A percentile compares a stretch with the other conserved stretches of the same genome.
phyloP scores from a whole-genome alignment of 2,329 filamentous ascomycete species.

The Colletotrichum limetticola region DNA sequence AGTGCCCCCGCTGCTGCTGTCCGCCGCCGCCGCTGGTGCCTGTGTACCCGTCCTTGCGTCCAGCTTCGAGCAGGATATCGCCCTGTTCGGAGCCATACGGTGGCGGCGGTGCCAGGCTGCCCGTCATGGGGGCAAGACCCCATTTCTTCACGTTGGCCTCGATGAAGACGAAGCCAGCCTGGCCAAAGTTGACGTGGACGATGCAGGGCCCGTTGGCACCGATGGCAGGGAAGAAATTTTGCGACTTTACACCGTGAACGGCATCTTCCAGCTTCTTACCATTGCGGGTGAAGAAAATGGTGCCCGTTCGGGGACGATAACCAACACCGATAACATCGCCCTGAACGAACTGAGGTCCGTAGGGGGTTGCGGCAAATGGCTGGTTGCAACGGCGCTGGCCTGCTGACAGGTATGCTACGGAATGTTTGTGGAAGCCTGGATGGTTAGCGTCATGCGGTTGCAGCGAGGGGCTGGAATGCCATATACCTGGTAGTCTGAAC shows the following conservation, averaged over 20 bases:
- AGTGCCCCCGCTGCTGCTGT: conserved; percentile 56
- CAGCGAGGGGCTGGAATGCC: conserved; percentile 44
- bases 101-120: conserved; percentile 92
- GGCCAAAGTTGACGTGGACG: conserved; percentile 97
- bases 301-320: conserved; percentile 92
- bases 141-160: conserved; percentile 99
- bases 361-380: conserved; percentile 82
- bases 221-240: conserved; percentile 98
- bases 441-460: conserved; percentile 12
- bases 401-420: conserved; percentile 89
- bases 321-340: conserved; percentile 97
- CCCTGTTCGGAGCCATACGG: conserved; percentile 98
- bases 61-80: conserved; percentile 92
- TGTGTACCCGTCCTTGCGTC: conserved; percentile 70
- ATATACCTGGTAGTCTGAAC: conserved; percentile 92
- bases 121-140: conserved; percentile 95
- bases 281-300: conserved; percentile 97
- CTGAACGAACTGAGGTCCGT: conserved; percentile 87
- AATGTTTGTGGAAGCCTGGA: conserved; percentile 89
- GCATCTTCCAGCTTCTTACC: conserved; percentile 97
- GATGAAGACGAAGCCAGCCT: conserved; percentile 98
- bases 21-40: conserved; percentile 46
- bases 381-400: conserved; percentile 92
- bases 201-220: conserved; percentile 93
- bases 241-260: conserved; percentile 89